Percentiles rank a stretch among this genome's conserved stretches.
phyloP scores from a whole-genome alignment of 768 basidiomycete genomes.

The Naematelia encephala region DNA sequence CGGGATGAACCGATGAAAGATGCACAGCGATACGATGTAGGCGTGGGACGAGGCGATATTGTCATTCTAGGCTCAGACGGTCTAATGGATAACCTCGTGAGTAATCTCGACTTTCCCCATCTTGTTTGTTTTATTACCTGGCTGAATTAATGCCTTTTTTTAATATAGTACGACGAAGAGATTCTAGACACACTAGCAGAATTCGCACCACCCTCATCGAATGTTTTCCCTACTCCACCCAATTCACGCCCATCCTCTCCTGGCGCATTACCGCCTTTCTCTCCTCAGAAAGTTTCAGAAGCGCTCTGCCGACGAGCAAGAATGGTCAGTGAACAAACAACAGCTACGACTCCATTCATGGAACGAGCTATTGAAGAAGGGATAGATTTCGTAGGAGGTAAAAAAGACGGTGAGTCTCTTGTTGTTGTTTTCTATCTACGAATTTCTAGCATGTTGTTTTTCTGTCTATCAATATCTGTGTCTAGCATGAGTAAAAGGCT shows the following conservation, averaged over 20 bases:
- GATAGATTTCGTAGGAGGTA: conserved; percentile 70
- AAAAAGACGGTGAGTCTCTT: conserved; percentile 69
- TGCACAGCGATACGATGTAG: conserved; percentile 60
- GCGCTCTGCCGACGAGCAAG: conserved; percentile 46
- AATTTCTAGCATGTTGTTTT: not conserved
- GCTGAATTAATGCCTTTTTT: too few species aligned
- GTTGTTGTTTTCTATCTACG: conserved; percentile 39
- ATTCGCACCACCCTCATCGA: conserved; percentile 31
- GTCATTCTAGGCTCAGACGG: conserved; percentile 50
- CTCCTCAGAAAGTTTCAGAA: conserved; percentile 48
- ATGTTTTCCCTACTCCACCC: conserved; percentile 16
- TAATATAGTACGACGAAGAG: conserved; percentile 47
- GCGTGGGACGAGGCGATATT: conserved; percentile 52
- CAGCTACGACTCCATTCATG: conserved; percentile 66
- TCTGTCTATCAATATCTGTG: not conserved
- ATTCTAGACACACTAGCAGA: conserved; percentile 49
- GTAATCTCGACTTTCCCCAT: too few species aligned
- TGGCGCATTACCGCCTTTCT: conserved; percentile 29
- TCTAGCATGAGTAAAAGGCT: conserved; percentile 12
- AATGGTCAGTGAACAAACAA: conserved; percentile 35
- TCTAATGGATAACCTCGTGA: conserved; percentile 50
- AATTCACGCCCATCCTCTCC: conserved; percentile 13
- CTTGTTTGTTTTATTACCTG: too few species aligned
- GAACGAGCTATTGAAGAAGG: conserved; percentile 73
- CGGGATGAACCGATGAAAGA: conserved; percentile 62